Base-by-base conservation (phyloP, 31 red algal genomes). In the Endocladia muricata region DNA sequence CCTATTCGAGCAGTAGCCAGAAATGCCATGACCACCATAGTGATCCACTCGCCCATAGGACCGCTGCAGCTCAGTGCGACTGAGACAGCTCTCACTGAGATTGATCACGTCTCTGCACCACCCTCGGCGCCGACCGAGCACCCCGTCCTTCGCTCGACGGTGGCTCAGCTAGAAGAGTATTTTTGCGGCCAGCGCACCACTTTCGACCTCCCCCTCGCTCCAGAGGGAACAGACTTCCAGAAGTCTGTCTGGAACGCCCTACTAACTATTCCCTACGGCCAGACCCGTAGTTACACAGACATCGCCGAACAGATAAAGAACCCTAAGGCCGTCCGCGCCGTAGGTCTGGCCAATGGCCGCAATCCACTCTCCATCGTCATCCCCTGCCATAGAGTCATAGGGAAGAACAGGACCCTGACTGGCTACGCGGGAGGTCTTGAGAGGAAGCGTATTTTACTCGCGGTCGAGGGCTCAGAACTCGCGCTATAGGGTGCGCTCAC, bases 381-480 rank as follows among this genome's bases (percentile, higher is more conserved):
- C 59, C 59, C 59, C 11, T 63, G 59, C 59, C 59, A 63, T 25
- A 11, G 59, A 23, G 59, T 63, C 15, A 63, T 63, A 11, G 59
- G 59, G 23, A 25, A 9, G 9, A 23, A 63, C 28, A 8, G 59
- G 11, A 9, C 13, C 21, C 59, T 63, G 13, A 25, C 26, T 23
- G 59, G 59, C 21, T 63, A 28, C 23, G 59, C 15, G 9, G 59
- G 59, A 11, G 59, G 59, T 11, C 59, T n/a, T n/a, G n/a, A n/a
- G n/a, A n/a, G n/a, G n/a, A n/a, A n/a, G n/a, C n/a, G n/a, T n/a
- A n/a, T n/a, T n/a, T n/a, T n/a, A n/a, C n/a, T n/a, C n/a, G n/a
- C n/a, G n/a, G n/a, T n/a, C n/a, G n/a, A n/a, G n/a, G n/a, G n/a
- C n/a, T n/a, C n/a, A n/a, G n/a, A n/a, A n/a, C n/a, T n/a, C n/a